Base-by-base conservation (phyloP, 2,329 filamentous ascomycete genomes). In the Orbilia brochopaga region DNA sequence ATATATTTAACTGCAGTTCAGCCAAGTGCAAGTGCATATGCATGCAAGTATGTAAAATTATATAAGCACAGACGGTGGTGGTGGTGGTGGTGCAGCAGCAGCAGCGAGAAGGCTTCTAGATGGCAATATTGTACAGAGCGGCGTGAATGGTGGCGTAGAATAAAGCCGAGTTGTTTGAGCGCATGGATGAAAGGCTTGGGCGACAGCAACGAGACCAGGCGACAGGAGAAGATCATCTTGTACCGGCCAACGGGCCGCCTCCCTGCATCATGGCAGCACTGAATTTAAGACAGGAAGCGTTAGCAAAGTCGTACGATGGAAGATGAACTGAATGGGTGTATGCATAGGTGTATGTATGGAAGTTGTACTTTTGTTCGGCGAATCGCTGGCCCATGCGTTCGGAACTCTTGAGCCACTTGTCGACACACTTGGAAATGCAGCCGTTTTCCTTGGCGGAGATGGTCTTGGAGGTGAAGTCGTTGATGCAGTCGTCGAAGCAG, bases 391-490 rank as follows among this genome's bases (percentile, higher is more conserved):
- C 91, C 77, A 99, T 84, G 73, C 94, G 88, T 81, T 94, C 91
- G 75, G 91, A 91, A 74, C 89, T 89, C 80, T 95, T 94, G 85
- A 97, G 88, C 81, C 91, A 91, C 84, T 99, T 99, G 82, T 94
- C 90, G 74, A 97, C 92, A 82, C 94, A 99, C 78, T 92, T 90
- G 82, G 91, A 88, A 78, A 97, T 88, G 83, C 94, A 99, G 80
- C 90, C 89, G 78, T 90, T 90, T 83, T 99, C 94, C 79, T 91
- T 89, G 76, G 88, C 86, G 74, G 90, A 89, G 75, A 99, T 87
- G 54, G 91, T 90, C 83, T 97, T 97, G 83, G 92, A 96, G 78
- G 92, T 96, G 86, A 99, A 99, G 85, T 97, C 92, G 81, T 92
- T 93, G 82, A 99, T 87, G 85, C 94, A 99, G 81, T 94, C 89